Percentiles rank a stretch among this genome's conserved stretches.
Conservation (phyloP, 805 yeast genomes). For the Barnettozyma salicaria region DNA sequence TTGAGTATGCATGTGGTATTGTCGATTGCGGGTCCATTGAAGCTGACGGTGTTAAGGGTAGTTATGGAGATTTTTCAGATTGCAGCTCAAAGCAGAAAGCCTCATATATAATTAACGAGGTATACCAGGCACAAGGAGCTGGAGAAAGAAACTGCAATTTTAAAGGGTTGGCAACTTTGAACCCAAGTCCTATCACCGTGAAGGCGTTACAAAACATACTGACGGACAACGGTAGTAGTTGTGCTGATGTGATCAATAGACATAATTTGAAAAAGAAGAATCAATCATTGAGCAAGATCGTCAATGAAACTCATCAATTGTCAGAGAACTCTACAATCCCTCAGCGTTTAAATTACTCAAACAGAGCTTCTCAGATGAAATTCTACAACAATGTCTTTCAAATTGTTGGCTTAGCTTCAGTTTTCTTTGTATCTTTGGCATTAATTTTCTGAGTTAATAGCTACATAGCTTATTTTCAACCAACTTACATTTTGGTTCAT, state of each 20-base stretch:
- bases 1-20: slow-evolving; percentile 49
- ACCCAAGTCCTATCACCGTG: slow-evolving; percentile 7
- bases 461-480: no score
- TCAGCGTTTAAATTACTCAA: neutral
- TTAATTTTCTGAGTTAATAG: slow-evolving; percentile 4
- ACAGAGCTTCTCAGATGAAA: slow-evolving; percentile 5
- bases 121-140: slow-evolving; percentile 47
- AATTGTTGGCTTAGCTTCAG: slow-evolving; percentile 3
- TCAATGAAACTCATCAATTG: neutral
- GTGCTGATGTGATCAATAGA: slow-evolving; percentile 14
- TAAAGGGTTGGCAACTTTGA: slow-evolving; percentile 19
- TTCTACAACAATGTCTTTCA: slow-evolving; percentile 12
- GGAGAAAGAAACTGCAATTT: slow-evolving; percentile 24
- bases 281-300: neutral
- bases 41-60: slow-evolving; percentile 52
- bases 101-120: slow-evolving; percentile 52
- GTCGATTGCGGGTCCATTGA: slow-evolving; percentile 54
- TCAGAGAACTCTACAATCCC: slow-evolving; percentile 2
- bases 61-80: slow-evolving; percentile 62
- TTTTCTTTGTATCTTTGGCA: slow-evolving; percentile 1
- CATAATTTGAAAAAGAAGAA: slow-evolving; percentile 7
- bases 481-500: no score
- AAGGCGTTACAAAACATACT: slow-evolving; percentile 9
- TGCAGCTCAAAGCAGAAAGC: slow-evolving; percentile 60
- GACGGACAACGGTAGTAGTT: slow-evolving; percentile 16